Percentiles rank a stretch among this genome's conserved stretches.
Evolutionary conservation across 164 flowering plant species (phyloP).

Genomic region (Magnolia officinalis): DNA sequence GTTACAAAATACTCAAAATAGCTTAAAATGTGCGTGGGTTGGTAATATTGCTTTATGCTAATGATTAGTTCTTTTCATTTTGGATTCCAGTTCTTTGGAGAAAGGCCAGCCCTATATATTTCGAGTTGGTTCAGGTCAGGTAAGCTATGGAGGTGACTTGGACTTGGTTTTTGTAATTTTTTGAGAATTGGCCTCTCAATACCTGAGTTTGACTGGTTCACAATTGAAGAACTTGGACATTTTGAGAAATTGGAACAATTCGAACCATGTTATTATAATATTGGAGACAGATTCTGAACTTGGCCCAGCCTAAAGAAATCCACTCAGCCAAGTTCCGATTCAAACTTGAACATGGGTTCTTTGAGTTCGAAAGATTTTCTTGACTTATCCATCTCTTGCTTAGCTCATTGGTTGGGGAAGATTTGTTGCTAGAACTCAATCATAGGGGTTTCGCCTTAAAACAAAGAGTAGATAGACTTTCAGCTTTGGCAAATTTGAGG

Average conservation of each 20-base stretch:
- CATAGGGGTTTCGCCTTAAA: too few species aligned
- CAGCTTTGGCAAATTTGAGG: too few species aligned
- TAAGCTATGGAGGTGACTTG: conserved; percentile 18
- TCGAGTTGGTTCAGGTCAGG: conserved; percentile 96
- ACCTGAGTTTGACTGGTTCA: not conserved
- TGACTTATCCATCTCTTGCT: not conserved
- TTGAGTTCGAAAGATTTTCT: not conserved
- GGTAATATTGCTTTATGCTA: not conserved
- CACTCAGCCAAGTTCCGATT: not conserved
- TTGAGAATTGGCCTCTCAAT: not conserved
- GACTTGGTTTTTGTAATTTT: not conserved
- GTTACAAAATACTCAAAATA: too few species aligned
- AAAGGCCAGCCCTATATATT: conserved; percentile 78
- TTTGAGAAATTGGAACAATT: not conserved
- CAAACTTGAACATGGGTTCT: not conserved
- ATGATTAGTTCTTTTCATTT: conserved; percentile 5
- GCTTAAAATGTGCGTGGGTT: not conserved
- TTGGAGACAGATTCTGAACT: not conserved
- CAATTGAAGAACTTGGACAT: not conserved
- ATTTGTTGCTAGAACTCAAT: too few species aligned
- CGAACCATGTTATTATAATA: too few species aligned
- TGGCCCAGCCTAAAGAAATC: not conserved
- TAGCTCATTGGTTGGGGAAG: too few species aligned
- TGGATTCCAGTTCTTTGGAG: conserved; percentile 74
- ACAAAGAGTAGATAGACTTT: too few species aligned